Base-by-base conservation (phyloP, 139 green algal species). In the Chlamydomonas eustigma region DNA sequence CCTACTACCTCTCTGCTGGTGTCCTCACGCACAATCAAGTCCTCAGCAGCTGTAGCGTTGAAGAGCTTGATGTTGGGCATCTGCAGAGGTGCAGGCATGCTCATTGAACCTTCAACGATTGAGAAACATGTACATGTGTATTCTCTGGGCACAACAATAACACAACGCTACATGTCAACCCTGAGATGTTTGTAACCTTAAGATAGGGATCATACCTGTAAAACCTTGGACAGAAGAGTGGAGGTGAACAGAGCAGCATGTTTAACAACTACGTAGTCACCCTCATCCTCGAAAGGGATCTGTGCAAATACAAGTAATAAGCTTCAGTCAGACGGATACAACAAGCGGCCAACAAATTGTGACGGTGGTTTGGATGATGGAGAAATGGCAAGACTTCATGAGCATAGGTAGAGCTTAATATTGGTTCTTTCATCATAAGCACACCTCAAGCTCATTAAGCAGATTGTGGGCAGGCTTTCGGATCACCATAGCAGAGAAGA, bases 51-150 rank as follows among this genome's bases (percentile, higher is more conserved):
- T 0, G 89, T 93, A 3, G 95, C 95, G 84, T 98, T 98, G 93
- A 98, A 98, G 2, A 98, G 91, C 89, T 97, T 98, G 58, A 98
- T 86, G 79, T 98, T 98, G 76, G 91, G 91, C 5, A 31, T 31
- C 52, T 68, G 52, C 52, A 4, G n/a, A 68, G 44, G 44, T 28
- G 44, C 12, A 28, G 44, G 44, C 44, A 22, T n/a, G n/a, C n/a
- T n/a, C n/a, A n/a, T n/a, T n/a, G n/a, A n/a, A n/a, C n/a, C n/a
- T n/a, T n/a, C n/a, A n/a, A n/a, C n/a, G n/a, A n/a, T n/a, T n/a
- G n/a, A n/a, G n/a, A n/a, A n/a, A n/a, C n/a, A n/a, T n/a, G n/a
- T n/a, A n/a, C n/a, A n/a, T n/a, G n/a, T n/a, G n/a, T n/a, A n/a
- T n/a, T n/a, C n/a, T n/a, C n/a, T n/a, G n/a, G n/a, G n/a, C n/a